A percentile compares a stretch with the other conserved stretches of the same genome.
Evolutionary conservation across 179 eudicot species (phyloP).

Genomic region (Kewa caespitosa): DNA sequence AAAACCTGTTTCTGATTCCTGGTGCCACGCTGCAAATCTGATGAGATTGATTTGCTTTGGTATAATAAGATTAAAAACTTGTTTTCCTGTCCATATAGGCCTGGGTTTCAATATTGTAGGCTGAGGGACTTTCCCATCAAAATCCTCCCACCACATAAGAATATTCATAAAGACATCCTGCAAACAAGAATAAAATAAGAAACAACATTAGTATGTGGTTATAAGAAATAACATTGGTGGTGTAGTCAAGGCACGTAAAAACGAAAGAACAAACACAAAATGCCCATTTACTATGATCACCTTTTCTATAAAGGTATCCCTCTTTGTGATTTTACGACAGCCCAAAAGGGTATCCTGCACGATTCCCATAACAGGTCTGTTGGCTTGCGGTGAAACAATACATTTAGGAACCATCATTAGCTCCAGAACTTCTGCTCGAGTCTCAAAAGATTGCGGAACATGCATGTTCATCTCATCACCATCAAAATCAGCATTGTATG

Average conservation of each 20-base stretch:
- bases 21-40: slow-evolving; percentile 91
- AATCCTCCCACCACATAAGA: slow-evolving; percentile 99
- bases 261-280: not conserved
- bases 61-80: slow-evolving; percentile 93
- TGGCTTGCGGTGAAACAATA: slow-evolving; percentile 95
- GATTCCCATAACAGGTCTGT: slow-evolving; percentile 98
- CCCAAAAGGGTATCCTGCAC: slow-evolving; percentile 98
- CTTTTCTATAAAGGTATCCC: slow-evolving; percentile 99
- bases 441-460: slow-evolving; percentile 98
- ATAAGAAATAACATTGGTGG: not conserved
- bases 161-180: slow-evolving; percentile 99
- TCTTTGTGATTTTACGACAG: slow-evolving; percentile 93
- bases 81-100: slow-evolving; percentile 99
- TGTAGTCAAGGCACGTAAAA: not conserved
- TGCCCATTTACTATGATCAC: slow-evolving; percentile 34
- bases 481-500: slow-evolving; percentile 99
- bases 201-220: not conserved
- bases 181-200: not conserved
- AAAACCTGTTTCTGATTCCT: slow-evolving; percentile 69
- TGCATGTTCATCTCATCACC: slow-evolving; percentile 99
- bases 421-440: slow-evolving; percentile 97
- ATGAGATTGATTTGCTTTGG: slow-evolving; percentile 97
- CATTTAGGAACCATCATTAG: slow-evolving; percentile 99
- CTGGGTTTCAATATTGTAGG: slow-evolving; percentile 95
- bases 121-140: slow-evolving; percentile 96